Conservation (phyloP, 2,329 filamentous ascomycete genomes). For the Lecanicillium sp. region DNA sequence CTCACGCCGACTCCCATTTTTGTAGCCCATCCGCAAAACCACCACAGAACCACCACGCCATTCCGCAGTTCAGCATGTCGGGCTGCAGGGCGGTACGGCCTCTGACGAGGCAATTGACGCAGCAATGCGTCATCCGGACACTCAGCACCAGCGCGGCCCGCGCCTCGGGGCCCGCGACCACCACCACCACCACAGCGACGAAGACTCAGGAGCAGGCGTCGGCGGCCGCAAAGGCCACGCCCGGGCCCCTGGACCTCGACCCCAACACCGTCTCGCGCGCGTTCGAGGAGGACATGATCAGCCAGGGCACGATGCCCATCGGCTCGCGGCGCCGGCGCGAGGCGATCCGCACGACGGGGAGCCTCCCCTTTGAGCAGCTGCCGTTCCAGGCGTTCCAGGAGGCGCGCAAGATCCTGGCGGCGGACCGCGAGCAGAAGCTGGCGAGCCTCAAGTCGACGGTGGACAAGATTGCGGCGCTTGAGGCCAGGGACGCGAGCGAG, state of each 20-base stretch:
- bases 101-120: conserved; percentile 46
- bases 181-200: too few species aligned
- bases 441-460: conserved; percentile 62
- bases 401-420: conserved; percentile 73
- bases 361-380: conserved; percentile 84
- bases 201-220: conserved; percentile 9
- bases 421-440: conserved; percentile 77
- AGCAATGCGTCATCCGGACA: conserved; percentile 31
- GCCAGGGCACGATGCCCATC: conserved; percentile 63
- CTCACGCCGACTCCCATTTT: conserved; percentile 12
- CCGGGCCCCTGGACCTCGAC: conserved; percentile 46
- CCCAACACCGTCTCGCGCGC: conserved; percentile 60
- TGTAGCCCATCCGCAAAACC: conserved; percentile 11
- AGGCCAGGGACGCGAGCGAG: conserved; percentile 50
- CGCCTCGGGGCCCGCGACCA: conserved; percentile 27
- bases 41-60: conserved; percentile 12
- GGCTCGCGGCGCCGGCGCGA: conserved; percentile 80
- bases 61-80: conserved; percentile 42
- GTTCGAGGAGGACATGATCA: conserved; percentile 60
- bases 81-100: conserved; percentile 55
- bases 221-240: conserved; percentile 15
- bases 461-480: conserved; percentile 61
- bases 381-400: conserved; percentile 99
- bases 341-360: conserved; percentile 56
- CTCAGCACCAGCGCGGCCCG: conserved; percentile 30